phyloP scores from a whole-genome alignment of 2,329 filamentous ascomycete genomes.

The Fusarium chaquense region DNA sequence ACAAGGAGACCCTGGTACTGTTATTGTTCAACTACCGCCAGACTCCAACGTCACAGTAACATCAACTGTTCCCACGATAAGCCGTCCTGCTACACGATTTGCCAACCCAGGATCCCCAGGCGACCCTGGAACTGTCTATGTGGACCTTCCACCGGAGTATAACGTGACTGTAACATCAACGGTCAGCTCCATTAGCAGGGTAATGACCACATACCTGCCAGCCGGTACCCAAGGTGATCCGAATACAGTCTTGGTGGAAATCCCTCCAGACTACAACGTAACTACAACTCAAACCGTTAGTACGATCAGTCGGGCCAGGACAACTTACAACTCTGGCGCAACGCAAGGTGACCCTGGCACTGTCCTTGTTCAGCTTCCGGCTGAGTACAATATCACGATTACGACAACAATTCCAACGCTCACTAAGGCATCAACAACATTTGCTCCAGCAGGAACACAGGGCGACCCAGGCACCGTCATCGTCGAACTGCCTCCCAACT shows the following conservation, averaged over 20 bases:
- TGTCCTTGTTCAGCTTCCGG: slow-evolving; percentile 17
- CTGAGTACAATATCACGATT: slow-evolving; percentile 11
- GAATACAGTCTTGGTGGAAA: slow-evolving; percentile 10
- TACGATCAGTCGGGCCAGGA: slow-evolving; percentile 4
- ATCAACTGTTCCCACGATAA: slow-evolving; percentile 16
- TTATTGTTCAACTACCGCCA: slow-evolving; percentile 19
- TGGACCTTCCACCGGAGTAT: slow-evolving; percentile 18
- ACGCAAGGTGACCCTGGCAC: slow-evolving; percentile 25
- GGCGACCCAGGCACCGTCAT: slow-evolving; percentile 14
- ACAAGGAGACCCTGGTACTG: slow-evolving; percentile 22
- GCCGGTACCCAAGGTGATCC: slow-evolving; percentile 11
- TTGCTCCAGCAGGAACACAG: slow-evolving; percentile 2
- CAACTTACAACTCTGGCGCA: slow-evolving; percentile 15
- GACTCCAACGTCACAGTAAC: slow-evolving; percentile 8
- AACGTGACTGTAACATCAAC: slow-evolving; percentile 11
- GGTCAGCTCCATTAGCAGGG: too few relatives aligned
- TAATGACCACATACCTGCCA: too few relatives aligned
- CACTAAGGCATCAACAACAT: slow-evolving; percentile 5
- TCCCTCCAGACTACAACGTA: slow-evolving; percentile 15
- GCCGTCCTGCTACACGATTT: slow-evolving; percentile 11
- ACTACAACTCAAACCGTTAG: slow-evolving; percentile 13
- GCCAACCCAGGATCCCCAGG: background rate
- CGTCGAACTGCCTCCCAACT: slow-evolving; percentile 4
- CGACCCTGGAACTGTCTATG: slow-evolving; percentile 19
- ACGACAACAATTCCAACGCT: slow-evolving; percentile 5